A percentile compares a stretch with the other conserved stretches of the same genome.
Evolutionary conservation across 352 stramenopile species (phyloP).

Genomic region (Hyaloperonospora arabidopsidis): DNA sequence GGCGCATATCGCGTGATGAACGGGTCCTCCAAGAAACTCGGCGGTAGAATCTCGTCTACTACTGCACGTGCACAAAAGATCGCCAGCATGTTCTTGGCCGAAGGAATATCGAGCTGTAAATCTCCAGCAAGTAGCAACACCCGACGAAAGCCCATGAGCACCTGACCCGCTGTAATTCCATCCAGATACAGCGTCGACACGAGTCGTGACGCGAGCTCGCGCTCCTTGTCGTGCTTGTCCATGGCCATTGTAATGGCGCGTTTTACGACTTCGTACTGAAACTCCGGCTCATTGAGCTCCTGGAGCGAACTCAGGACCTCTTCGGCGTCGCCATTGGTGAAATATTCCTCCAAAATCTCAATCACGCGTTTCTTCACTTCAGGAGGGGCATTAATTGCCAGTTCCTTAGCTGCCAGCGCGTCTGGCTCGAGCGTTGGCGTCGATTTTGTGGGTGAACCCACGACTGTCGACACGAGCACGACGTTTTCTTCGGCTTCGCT

Average conservation of each 20-base stretch:
- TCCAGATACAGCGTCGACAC: slow-evolving; percentile 91
- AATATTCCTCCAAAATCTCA: slow-evolving; percentile 86
- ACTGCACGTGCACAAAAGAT: slow-evolving; percentile 97
- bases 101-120: slow-evolving; percentile 93
- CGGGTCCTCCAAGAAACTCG: slow-evolving; percentile 94
- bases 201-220: slow-evolving; percentile 63
- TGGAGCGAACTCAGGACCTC: slow-evolving; percentile 82
- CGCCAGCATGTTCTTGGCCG: slow-evolving; percentile 87
- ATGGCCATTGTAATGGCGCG: slow-evolving; percentile 91
- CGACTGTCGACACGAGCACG: slow-evolving; percentile 62
- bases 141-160: slow-evolving; percentile 91
- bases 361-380: slow-evolving; percentile 88
- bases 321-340: slow-evolving; percentile 82
- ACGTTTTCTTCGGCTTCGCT: slow-evolving; percentile 87
- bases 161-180: slow-evolving; percentile 63
- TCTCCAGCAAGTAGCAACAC: slow-evolving; percentile 95
- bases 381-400: slow-evolving; percentile 58
- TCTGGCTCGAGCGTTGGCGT: slow-evolving; percentile 54
- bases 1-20: slow-evolving; percentile 91
- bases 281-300: slow-evolving; percentile 61
- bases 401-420: slow-evolving; percentile 63
- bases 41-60: slow-evolving; percentile 97
- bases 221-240: slow-evolving; percentile 63
- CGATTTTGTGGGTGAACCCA: slow-evolving; percentile 36
- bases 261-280: slow-evolving; percentile 92